phyloP scores from a whole-genome alignment of 2,329 filamentous ascomycete genomes.

The Aaosphaeria arxii region DNA sequence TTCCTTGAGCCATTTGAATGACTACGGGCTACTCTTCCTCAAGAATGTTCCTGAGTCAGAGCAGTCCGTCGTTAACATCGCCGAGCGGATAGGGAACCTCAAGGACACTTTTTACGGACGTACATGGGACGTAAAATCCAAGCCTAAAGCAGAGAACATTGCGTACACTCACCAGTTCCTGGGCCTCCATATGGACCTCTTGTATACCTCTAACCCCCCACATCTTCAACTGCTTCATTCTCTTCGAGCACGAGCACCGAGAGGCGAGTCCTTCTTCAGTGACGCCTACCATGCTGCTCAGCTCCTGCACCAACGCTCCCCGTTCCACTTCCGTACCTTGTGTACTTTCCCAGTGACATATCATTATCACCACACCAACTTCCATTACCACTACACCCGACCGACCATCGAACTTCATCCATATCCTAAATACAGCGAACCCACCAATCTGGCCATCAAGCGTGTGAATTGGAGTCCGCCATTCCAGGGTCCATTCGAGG shows the following conservation, averaged over 20 bases:
- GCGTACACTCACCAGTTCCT: constrained; percentile 80
- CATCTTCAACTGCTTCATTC: constrained; percentile 88
- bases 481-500: constrained; percentile 63
- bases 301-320: constrained; percentile 27
- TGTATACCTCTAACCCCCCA: constrained; percentile 79
- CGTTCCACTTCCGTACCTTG: constrained; percentile 41
- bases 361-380: constrained; percentile 62
- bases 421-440: constrained; percentile 22
- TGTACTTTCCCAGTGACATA: constrained; percentile 52
- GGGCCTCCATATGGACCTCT: constrained; percentile 87
- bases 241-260: constrained; percentile 72
- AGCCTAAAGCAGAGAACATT: constrained; percentile 83
- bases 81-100: constrained; percentile 69
- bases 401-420: constrained; percentile 52
- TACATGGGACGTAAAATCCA: constrained; percentile 85
- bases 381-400: constrained; percentile 60
- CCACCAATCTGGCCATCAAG: constrained; percentile 31
- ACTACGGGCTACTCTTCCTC: constrained; percentile 74
- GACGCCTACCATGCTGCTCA: constrained; percentile 66
- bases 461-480: constrained; percentile 72
- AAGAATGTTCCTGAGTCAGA: constrained; percentile 68
- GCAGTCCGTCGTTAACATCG: constrained; percentile 64
- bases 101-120: constrained; percentile 87
- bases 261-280: constrained; percentile 83
- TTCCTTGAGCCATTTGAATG: constrained; percentile 61